Percentiles rank a stretch among this genome's conserved stretches.
phyloP scores from a whole-genome alignment of 2,329 filamentous ascomycete genomes.

The Exophiala phaeomuriformis region DNA sequence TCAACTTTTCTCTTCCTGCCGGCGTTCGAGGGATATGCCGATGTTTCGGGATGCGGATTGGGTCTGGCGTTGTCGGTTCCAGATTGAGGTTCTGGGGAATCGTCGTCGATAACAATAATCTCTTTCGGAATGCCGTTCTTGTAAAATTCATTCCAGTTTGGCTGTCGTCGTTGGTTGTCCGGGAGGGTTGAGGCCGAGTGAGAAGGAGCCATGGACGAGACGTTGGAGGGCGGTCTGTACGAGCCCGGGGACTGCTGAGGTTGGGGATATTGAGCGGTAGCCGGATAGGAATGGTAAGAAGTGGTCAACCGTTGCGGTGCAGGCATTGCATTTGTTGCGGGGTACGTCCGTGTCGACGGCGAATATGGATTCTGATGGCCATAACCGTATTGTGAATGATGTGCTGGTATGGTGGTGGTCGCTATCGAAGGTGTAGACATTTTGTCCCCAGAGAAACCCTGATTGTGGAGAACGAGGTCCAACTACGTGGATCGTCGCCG shows the following conservation, averaged over 20 bases:
- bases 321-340: constrained; percentile 40
- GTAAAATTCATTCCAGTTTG: constrained; percentile 75
- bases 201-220: constrained; percentile 33
- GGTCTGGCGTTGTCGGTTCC: constrained; percentile 30
- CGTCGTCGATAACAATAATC: constrained; percentile 72
- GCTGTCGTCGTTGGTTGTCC: constrained; percentile 45
- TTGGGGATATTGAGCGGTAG: constrained; percentile 30
- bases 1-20: constrained; percentile 64
- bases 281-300: constrained; percentile 37
- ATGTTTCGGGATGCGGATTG: constrained; percentile 16
- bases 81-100: constrained; percentile 51
- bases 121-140: constrained; percentile 76
- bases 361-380: constrained; percentile 52
- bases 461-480: constrained; percentile 14
- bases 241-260: constrained; percentile 22
- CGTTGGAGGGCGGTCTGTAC: constrained; percentile 34
- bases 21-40: constrained; percentile 27
- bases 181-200: constrained; percentile 35
- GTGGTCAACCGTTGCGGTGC: constrained; percentile 38
- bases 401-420: constrained; percentile 63
- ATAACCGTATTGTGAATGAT: constrained; percentile 58
- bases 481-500: constrained; percentile 18
- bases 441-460: constrained; percentile 19
- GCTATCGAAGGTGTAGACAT: constrained; percentile 81
- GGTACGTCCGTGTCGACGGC: constrained; percentile 44